Evolutionary conservation across 1,284 basidiomycete species (phyloP).

Genomic region (Clitocybe nebularis): DNA sequence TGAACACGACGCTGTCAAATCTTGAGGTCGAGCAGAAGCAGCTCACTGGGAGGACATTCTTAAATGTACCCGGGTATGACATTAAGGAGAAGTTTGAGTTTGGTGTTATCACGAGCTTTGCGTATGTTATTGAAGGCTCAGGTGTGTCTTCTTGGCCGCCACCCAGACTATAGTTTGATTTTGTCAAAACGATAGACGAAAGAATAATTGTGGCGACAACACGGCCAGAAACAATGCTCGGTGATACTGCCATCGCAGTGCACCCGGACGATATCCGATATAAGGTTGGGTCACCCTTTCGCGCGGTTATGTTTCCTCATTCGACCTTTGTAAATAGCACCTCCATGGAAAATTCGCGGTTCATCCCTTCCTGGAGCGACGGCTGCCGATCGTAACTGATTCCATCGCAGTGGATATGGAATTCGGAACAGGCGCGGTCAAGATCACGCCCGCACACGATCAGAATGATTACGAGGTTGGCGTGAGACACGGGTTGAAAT

Average conservation of each 20-base stretch:
- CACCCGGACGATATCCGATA: conserved; percentile 95
- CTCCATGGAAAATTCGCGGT: conserved; percentile 91
- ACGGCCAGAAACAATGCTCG: conserved; percentile 98
- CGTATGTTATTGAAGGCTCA: conserved; percentile 86
- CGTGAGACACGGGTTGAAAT: conserved; percentile 83
- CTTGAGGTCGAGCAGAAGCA: conserved; percentile 96
- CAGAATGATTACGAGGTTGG: conserved; percentile 98
- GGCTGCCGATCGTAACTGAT: conserved; percentile 89
- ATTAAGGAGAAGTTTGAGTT: conserved; percentile 95
- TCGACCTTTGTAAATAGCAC: conserved; percentile 44
- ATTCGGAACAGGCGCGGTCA: conserved; percentile 98
- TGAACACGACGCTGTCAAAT: conserved; percentile 97
- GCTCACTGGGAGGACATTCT: conserved; percentile 82
- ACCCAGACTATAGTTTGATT: not conserved
- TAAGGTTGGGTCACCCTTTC: conserved; percentile 39
- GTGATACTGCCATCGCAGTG: conserved; percentile 96
- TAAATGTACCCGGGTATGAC: conserved; percentile 94
- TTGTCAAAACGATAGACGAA: conserved; percentile 56
- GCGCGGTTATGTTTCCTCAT: not conserved
- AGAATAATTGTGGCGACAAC: conserved; percentile 94
- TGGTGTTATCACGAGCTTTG: conserved; percentile 94
- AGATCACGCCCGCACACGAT: conserved; percentile 99
- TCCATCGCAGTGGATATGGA: conserved; percentile 89
- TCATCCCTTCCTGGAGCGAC: conserved; percentile 85
- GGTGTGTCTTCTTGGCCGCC: conserved; percentile 37